phyloP scores from a whole-genome alignment of 768 basidiomycete species.

The Leccinum subgranulosum region DNA sequence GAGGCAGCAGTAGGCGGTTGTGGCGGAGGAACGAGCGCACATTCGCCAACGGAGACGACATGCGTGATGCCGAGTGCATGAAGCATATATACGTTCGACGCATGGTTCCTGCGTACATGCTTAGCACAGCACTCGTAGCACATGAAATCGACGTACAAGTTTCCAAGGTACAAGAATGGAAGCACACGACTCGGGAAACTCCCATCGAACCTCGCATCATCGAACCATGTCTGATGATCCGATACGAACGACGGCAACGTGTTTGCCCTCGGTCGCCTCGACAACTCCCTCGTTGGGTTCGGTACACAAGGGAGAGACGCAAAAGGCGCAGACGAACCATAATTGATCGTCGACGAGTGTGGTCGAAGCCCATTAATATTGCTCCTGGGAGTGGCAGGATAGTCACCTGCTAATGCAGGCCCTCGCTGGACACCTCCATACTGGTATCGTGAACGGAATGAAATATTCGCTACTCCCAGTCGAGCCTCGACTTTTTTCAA shows the following conservation, averaged over 20 bases:
- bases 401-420: slow-evolving; percentile 6
- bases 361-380: slow-evolving; percentile 20
- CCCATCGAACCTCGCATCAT: slow-evolving; percentile 89
- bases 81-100: slow-evolving; percentile 92
- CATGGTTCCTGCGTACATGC: slow-evolving; percentile 69
- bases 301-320: slow-evolving; percentile 3
- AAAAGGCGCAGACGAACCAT: slow-evolving; percentile 15
- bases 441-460: slow-evolving; percentile 24
- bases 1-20: slow-evolving; percentile 28
- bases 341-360: slow-evolving; percentile 18
- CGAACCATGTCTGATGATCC: slow-evolving; percentile 92
- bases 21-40: slow-evolving; percentile 80
- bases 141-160: slow-evolving; percentile 61
- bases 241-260: slow-evolving; percentile 64
- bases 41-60: slow-evolving; percentile 96
- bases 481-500: slow-evolving; percentile 66
- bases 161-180: slow-evolving; percentile 92
- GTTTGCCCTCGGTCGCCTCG: slow-evolving; percentile 61
- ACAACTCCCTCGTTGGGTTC: slow-evolving; percentile 18
- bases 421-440: slow-evolving; percentile 23
- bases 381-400: slow-evolving; percentile 6
- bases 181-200: slow-evolving; percentile 93
- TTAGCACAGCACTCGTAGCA: background rate
- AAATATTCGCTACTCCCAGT: slow-evolving; percentile 28
- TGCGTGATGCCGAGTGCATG: slow-evolving; percentile 95